Base-by-base conservation (phyloP, 2,329 filamentous ascomycete species). In the Verticillium isaacii region DNA sequence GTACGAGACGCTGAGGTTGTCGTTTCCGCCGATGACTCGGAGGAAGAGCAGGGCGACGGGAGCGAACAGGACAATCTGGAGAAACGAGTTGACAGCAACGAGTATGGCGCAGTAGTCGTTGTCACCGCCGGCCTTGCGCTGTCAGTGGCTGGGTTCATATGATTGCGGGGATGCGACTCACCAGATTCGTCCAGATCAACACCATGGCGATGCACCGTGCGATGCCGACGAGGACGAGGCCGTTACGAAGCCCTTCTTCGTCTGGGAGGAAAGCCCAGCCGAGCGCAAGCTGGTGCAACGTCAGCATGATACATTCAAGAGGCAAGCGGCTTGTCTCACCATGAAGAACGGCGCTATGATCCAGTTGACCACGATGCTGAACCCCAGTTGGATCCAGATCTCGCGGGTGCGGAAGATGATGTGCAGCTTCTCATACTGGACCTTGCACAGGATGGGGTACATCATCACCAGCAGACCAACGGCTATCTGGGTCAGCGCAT, bases 401-500 rank as follows among this genome's bases (percentile, higher is more conserved):
- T 79, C 78, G 2, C 80, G 80, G 2, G 86, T 79, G 2, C 77
- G 73, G 62, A 95, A 83, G 4, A 92, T 78, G 2, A 83, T 77
- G 72, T 92, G 90, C 11, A 96, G 76, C 0, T 85, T 84, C 72
- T 96, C 92, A 74, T 87, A 95, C 50, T 86, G 86, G 6, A 96
- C 89, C 73, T 95, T 95, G 82, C 91, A 96, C 0, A 96, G 79
- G 63, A 96, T 96, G 0, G 92, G 93, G 70, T 95, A 96, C 91
- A 96, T 96, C 92, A 96, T 96, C 52, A 96, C 87, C 1, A 96
- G 81, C 1, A 96, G 77, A 0, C 92, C 92, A 57, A 96, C 78
- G 0, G 92, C 91, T 91, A 19, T 3, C 25, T 3, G 17, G 2
- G 29, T 29, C 25, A 52, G 45, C 12, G 6, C 19, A 5, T 2